Conservation (phyloP, 257 asterid genomes). For the Verbascum thapsus region DNA sequence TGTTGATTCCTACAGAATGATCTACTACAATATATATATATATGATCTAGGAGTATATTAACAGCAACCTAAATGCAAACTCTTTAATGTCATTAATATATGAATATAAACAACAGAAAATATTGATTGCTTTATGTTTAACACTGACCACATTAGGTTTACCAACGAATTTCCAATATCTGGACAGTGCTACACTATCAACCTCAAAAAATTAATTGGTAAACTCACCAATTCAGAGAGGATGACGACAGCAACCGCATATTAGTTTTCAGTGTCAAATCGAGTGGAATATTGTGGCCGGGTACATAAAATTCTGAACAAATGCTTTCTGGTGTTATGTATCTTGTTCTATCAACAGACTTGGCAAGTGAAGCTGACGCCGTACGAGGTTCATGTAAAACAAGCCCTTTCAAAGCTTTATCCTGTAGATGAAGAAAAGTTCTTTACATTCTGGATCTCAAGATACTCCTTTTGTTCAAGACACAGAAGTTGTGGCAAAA, state of each 20-base stretch:
- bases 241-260: conserved; percentile 70
- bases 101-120: background rate
- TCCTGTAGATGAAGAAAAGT: conserved; percentile 49
- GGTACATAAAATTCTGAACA: conserved; percentile 58
- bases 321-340: conserved; percentile 34
- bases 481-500: conserved; percentile 26
- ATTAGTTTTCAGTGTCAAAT: conserved; percentile 76
- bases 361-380: conserved; percentile 44
- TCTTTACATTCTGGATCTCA: conserved; percentile 27
- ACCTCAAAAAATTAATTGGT: conserved; percentile 15
- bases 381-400: conserved; percentile 54
- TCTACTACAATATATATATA: no score
- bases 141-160: background rate
- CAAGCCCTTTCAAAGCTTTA: conserved; percentile 78
- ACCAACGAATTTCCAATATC: conserved; percentile 14
- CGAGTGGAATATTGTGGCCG: conserved; percentile 71
- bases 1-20: no score
- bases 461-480: conserved; percentile 18
- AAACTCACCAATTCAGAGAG: conserved; percentile 79
- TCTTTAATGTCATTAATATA: conserved; percentile 1
- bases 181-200: conserved; percentile 16
- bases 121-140: background rate
- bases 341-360: conserved; percentile 39
- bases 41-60: no score
- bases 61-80: no score